Conservation (phyloP, 2,329 filamentous ascomycete genomes). For the Fusarium sp. region DNA sequence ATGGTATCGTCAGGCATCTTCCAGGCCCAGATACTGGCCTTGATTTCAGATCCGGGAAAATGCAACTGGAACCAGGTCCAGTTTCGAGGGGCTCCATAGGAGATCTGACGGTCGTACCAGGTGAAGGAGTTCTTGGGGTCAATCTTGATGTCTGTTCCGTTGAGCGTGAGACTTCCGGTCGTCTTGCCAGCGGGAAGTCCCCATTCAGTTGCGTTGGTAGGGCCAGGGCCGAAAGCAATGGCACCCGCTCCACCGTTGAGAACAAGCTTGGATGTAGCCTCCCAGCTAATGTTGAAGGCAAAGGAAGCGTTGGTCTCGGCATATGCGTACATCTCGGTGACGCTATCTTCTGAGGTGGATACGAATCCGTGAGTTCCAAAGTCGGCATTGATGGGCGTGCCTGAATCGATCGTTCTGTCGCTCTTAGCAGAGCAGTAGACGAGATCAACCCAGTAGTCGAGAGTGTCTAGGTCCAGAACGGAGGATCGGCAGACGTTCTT, state of each 20-base stretch:
- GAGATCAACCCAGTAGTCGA: background rate
- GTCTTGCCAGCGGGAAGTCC: background rate
- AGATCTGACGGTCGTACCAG: background rate
- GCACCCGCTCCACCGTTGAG: background rate
- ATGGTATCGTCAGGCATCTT: background rate
- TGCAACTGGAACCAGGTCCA: background rate
- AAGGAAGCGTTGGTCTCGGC: background rate
- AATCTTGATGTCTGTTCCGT: background rate
- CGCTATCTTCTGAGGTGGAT: background rate
- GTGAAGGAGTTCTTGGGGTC: background rate
- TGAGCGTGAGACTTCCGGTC: background rate
- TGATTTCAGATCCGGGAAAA: background rate
- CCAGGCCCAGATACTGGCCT: background rate
- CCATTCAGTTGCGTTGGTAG: background rate
- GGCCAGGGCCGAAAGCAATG: background rate
- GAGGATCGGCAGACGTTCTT: background rate
- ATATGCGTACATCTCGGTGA: background rate
- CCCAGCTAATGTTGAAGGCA: background rate
- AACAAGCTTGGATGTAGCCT: background rate
- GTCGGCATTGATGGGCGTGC: background rate
- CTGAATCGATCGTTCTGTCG: background rate
- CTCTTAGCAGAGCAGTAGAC: background rate
- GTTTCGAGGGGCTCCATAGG: background rate
- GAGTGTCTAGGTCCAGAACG: background rate
- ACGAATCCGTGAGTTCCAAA: background rate